phyloP scores from a whole-genome alignment of 257 asterid species.

The Solanum arcanum region DNA sequence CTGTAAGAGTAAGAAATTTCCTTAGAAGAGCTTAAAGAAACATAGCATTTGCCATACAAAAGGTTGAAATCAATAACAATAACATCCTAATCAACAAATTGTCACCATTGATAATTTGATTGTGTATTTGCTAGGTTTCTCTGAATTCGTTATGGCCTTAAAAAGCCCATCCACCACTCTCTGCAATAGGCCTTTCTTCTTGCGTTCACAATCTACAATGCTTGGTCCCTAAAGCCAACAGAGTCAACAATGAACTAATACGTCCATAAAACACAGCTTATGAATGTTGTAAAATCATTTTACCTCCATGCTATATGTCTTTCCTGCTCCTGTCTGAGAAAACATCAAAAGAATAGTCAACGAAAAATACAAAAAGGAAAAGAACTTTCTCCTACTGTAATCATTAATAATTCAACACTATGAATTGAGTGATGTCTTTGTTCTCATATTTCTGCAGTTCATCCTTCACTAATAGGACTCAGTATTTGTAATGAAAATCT shows the following conservation, averaged over 20 bases:
- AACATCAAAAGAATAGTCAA: background rate
- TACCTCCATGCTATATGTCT: conserved; percentile 92
- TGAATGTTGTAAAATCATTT: conserved; percentile 3
- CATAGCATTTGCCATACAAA: background rate
- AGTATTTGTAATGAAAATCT: background rate
- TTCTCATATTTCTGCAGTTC: background rate
- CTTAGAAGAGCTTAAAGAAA: background rate
- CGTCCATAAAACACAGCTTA: background rate
- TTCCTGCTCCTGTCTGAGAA: conserved; percentile 87
- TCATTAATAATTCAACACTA: background rate
- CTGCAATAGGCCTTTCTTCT: conserved; percentile 54
- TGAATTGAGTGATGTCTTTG: background rate
- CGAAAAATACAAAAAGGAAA: background rate
- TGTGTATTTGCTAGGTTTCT: conserved; percentile 22
- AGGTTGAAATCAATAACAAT: background rate
- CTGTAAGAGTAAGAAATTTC: conserved; percentile 24
- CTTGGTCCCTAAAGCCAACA: conserved; percentile 50
- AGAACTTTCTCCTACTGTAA: background rate
- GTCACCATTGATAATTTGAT: conserved; percentile 72
- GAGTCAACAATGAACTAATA: background rate
- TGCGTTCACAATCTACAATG: conserved; percentile 34
- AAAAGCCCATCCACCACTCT: conserved; percentile 70
- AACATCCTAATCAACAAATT: background rate
- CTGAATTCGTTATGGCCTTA: conserved; percentile 29
- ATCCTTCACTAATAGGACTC: background rate